These are phyloP conservation scores for Brettanomyces anomalus DNA, from an alignment of 805 yeast genomes.

Conservation along the genomic window DNA sequence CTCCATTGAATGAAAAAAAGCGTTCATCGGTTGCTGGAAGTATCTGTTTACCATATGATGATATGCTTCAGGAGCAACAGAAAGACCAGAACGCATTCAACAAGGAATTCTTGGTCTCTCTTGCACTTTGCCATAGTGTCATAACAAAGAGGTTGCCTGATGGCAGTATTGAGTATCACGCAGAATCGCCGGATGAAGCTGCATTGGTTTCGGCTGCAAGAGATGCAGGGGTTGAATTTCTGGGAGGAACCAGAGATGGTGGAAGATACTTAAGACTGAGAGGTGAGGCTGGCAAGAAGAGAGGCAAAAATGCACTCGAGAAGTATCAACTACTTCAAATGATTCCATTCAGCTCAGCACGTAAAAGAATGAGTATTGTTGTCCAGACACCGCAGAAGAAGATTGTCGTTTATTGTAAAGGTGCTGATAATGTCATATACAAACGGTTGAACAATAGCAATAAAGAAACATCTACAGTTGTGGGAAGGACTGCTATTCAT, in stretches of 20 bases:
- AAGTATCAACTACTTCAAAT: conserved; percentile 44
- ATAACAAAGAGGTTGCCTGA: conserved; percentile 43
- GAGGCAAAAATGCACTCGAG: conserved; percentile 8
- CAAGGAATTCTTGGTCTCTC: conserved; percentile 50
- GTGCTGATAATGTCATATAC: conserved; percentile 70
- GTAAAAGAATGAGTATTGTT: conserved; percentile 75
- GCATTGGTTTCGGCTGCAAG: conserved; percentile 72
- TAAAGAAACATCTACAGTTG: conserved; percentile 31
- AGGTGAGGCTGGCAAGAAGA: conserved; percentile 4
- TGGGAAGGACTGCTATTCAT: conserved; percentile 51
- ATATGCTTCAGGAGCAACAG: conserved; percentile 29
- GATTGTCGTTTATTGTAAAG: conserved; percentile 49
- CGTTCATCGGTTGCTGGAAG: conserved; percentile 57
- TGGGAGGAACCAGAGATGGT: conserved; percentile 42
- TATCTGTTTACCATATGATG: conserved; percentile 33
- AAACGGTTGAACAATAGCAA: conserved; percentile 26
- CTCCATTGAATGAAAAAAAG: conserved; percentile 33
- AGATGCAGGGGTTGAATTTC: conserved; percentile 59
- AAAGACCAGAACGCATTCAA: conserved; percentile 36
- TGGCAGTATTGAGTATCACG: conserved; percentile 47
- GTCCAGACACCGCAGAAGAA: conserved; percentile 34
- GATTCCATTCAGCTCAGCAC: conserved; percentile 58
- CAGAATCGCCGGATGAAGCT: conserved; percentile 79
- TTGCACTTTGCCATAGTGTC: conserved; percentile 71
- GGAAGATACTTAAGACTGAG: conserved; percentile 40